Percentiles rank a stretch among this genome's conserved stretches.
Evolutionary conservation across 2,329 filamentous ascomycete species (phyloP).

Genomic region (Metarhizium humberi): DNA sequence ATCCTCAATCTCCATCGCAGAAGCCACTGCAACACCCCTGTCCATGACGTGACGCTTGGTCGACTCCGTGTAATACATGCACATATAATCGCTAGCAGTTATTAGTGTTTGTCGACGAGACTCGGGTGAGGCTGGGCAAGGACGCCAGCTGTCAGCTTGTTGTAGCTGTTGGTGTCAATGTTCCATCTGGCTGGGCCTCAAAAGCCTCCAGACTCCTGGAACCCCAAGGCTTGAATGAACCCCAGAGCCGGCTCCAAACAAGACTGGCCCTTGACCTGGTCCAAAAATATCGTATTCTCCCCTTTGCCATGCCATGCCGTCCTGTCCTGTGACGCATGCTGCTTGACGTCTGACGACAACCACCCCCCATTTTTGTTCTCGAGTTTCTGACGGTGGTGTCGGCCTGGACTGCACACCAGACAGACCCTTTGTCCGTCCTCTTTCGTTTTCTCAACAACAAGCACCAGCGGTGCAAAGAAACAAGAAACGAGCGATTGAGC

Average conservation of each 20-base stretch:
- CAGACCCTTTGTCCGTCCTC: background rate
- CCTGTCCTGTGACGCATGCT: background rate
- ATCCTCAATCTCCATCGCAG: background rate
- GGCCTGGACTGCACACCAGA: background rate
- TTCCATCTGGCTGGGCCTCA: too few species aligned
- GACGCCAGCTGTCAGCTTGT: too few species aligned
- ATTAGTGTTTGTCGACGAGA: too few species aligned
- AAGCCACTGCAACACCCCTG: background rate
- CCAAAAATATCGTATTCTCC: conserved; percentile 3
- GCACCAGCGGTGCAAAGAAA: background rate
- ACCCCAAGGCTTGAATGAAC: too few species aligned
- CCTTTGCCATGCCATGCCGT: conserved; percentile 3
- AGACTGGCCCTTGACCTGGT: background rate
- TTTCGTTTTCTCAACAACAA: background rate
- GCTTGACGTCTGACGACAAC: background rate
- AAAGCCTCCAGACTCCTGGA: too few species aligned
- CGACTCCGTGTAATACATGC: background rate
- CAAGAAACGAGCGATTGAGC: background rate
- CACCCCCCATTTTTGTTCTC: background rate
- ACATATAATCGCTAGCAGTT: too few species aligned
- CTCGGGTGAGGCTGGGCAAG: too few species aligned
- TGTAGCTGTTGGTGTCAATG: too few species aligned
- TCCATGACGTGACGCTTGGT: conserved; percentile 3
- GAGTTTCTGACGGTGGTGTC: background rate
- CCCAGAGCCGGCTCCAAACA: background rate